phyloP scores from a whole-genome alignment of 2,329 filamentous ascomycete species.

The Zelopaecilomyces penicillatus region DNA sequence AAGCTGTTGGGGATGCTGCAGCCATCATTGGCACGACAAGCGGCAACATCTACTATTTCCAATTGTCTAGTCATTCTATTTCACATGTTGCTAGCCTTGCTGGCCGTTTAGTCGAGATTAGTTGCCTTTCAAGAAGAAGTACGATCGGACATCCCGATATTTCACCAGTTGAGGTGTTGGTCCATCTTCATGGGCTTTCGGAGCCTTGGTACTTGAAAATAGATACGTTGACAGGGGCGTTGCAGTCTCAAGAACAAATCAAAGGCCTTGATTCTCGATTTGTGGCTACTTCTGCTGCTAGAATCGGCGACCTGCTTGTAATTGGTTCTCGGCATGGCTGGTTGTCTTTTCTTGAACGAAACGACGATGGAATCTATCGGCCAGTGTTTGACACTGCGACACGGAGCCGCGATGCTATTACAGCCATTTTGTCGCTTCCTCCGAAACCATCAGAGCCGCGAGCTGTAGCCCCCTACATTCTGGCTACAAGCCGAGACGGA shows the following conservation, averaged over 20 bases:
- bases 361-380: constrained; percentile 17
- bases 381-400: constrained; percentile 28
- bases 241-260: constrained; percentile 23
- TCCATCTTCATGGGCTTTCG: constrained; percentile 38
- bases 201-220: constrained; percentile 36
- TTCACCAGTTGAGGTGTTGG: constrained; percentile 27
- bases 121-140: constrained; percentile 24
- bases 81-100: constrained; percentile 29
- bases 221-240: constrained; percentile 19
- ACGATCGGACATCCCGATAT: not conserved
- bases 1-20: constrained; percentile 27
- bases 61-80: constrained; percentile 17
- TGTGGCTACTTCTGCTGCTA: constrained; percentile 38
- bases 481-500: constrained; percentile 71
- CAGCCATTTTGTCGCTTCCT: constrained; percentile 48
- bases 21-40: constrained; percentile 41
- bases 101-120: constrained; percentile 45
- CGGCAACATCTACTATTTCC: constrained; percentile 40
- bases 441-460: constrained; percentile 9
- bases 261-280: constrained; percentile 39
- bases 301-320: constrained; percentile 34
- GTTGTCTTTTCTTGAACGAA: constrained; percentile 27
- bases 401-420: constrained; percentile 56
- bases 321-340: constrained; percentile 48
- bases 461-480: constrained; percentile 36